These are phyloP conservation scores for Parsonsia alboflavescens DNA, from an alignment of 257 asterid species.

Conservation along the genomic window DNA sequence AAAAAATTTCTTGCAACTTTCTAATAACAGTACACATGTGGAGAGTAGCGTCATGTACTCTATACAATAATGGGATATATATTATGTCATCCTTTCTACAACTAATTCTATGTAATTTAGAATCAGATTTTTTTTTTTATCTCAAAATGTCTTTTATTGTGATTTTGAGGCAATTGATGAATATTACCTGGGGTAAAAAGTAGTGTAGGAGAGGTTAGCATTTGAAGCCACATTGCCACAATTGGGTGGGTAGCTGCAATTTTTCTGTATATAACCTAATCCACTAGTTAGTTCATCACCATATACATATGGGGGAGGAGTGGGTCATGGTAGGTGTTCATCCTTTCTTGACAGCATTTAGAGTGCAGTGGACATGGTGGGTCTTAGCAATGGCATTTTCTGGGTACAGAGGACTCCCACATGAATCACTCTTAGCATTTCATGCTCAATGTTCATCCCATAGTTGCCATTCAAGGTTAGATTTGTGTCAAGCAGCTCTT, in stretches of 20 bases:
- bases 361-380: conserved; percentile 63
- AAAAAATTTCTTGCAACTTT: no score
- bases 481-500: conserved; percentile 58
- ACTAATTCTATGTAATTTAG: no score
- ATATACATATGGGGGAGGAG: conserved; percentile 65
- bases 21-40: no score
- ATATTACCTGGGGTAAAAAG: conserved; percentile 58
- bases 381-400: conserved; percentile 52
- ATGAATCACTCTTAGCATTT: conserved; percentile 50
- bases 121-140: no score
- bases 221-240: conserved; percentile 29
- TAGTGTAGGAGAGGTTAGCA: conserved; percentile 57
- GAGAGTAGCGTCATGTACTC: no score
- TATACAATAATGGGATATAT: no score
- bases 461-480: conserved; percentile 44
- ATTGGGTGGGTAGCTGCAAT: conserved; percentile 14
- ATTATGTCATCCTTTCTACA: no score
- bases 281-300: conserved; percentile 55
- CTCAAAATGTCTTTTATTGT: neutral
- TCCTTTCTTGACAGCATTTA: conserved; percentile 55
- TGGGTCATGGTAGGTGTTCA: conserved; percentile 55
- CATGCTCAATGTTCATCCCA: conserved; percentile 24
- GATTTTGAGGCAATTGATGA: neutral
- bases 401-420: conserved; percentile 69
- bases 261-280: conserved; percentile 29